Percentiles rank a stretch among this genome's conserved stretches.
phyloP scores from a whole-genome alignment of 305 asterid species.

The Fraxinus sp. region DNA sequence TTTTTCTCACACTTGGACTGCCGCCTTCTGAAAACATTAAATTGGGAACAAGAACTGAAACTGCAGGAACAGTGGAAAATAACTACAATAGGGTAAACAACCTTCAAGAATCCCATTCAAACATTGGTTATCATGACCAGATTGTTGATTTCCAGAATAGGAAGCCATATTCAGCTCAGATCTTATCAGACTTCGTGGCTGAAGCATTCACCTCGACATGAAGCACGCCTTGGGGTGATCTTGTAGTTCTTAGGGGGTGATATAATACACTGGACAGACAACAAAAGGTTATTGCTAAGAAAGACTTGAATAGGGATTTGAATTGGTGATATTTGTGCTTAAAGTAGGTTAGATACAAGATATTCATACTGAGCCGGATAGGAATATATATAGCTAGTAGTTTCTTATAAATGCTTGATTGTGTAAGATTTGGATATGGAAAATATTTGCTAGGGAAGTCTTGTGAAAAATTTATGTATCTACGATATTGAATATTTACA shows the following conservation, averaged over 20 bases:
- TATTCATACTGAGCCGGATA: not conserved
- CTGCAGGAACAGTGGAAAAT: constrained; percentile 25
- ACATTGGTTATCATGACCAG: constrained; percentile 35
- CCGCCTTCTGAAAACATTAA: constrained; percentile 50
- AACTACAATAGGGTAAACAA: constrained; percentile 27
- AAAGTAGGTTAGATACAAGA: not conserved
- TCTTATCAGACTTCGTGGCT: constrained; percentile 60
- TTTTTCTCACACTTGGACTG: constrained; percentile 59
- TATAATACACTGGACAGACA: not conserved
- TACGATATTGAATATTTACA: not conserved
- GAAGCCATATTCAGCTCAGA: constrained; percentile 48
- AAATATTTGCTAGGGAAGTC: not conserved
- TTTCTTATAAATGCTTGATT: not conserved
- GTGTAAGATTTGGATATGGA: not conserved
- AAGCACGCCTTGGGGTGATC: not conserved
- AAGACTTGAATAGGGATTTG: not conserved
- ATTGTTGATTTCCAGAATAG: constrained; percentile 55
- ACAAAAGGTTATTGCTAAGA: not conserved
- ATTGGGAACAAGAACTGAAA: constrained; percentile 36
- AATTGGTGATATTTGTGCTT: not conserved
- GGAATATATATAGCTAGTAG: not conserved
- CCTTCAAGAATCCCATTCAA: constrained; percentile 36
- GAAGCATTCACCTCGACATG: constrained; percentile 20
- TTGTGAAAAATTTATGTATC: not conserved
- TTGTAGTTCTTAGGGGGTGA: not conserved